Conservation (phyloP, 78 protist genomes). For the Speleostelium caveatum region DNA sequence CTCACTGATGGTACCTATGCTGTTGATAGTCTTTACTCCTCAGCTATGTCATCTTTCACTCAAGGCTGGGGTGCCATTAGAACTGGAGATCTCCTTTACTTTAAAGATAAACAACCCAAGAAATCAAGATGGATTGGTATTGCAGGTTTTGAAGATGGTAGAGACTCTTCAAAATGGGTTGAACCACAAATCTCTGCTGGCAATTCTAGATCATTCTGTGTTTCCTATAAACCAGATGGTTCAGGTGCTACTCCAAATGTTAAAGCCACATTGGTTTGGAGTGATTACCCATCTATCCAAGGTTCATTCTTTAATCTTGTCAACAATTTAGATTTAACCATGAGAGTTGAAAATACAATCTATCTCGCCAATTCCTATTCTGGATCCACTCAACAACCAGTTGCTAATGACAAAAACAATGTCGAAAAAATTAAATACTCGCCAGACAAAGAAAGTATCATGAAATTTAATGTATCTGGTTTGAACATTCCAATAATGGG, state of each 20-base stretch:
- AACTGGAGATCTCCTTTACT: slow-evolving; percentile 16
- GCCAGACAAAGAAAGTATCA: neutral
- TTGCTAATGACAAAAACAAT: slow-evolving; percentile 68
- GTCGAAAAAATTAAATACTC: slow-evolving; percentile 73
- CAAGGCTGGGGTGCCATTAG: slow-evolving; percentile 77
- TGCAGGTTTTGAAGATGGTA: slow-evolving; percentile 30
- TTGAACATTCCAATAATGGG: slow-evolving; percentile 1
- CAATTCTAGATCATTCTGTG: slow-evolving; percentile 8
- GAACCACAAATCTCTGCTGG: slow-evolving; percentile 7
- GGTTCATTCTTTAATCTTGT: slow-evolving; percentile 69
- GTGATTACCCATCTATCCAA: slow-evolving; percentile 81
- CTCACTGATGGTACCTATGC: too few species aligned
- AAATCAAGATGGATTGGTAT: slow-evolving; percentile 12
- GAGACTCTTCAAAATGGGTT: neutral
- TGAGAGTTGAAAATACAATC: neutral
- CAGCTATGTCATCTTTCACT: slow-evolving; percentile 40
- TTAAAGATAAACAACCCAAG: neutral
- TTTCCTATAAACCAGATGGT: neutral
- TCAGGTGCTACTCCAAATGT: neutral
- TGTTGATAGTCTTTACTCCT: too few species aligned
- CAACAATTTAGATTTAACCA: slow-evolving; percentile 84
- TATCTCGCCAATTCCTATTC: neutral
- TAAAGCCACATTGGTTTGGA: slow-evolving; percentile 89
- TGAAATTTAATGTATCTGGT: slow-evolving; percentile 35
- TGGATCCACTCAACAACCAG: neutral